Base-by-base conservation (phyloP, 352 stramenopile species). In the Globisporangium uncinulatum region DNA sequence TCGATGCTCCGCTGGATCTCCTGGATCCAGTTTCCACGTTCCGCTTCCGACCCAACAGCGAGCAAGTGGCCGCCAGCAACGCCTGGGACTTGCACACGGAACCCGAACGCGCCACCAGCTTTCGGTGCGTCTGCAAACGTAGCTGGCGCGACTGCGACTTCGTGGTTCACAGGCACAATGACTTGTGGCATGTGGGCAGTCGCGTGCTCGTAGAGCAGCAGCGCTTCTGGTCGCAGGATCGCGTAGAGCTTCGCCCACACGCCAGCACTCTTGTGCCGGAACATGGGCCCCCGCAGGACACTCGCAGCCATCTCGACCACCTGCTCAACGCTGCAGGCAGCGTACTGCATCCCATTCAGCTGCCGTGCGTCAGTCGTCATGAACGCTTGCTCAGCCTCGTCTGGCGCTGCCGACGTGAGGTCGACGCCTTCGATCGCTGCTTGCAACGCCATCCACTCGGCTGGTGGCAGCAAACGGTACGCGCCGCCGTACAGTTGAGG, bases 271-370 rank as follows among this genome's bases (percentile, higher is more conserved):
- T 89, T 90, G 59, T 88, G 85, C 36, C 79, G 71, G 56, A 71
- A 84, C 21, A 92, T 59, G 11, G 79, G 68, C 0, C 82, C 82
- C 11, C 82, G 82, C 11, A 90, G 71, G 41, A 87, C 77, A 24
- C 75, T 92, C 31, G 73, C 72, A 21, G 80, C 74, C 82, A 92
- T 89, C 42, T 83, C 73, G 4, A 82, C 65, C 20, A 86, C 76
- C 6, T 85, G 54, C 47, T 79, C 72, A 13, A 88, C 77, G 36
- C 74, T 86, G 42, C 82, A 87, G 21, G 74, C 71, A 3, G 82
- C 82, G 58, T 92, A 92, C 55, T 92, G 79, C 82, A 92, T 92
- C 51, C 82, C 82, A 44, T 90, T 90, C 29, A 92, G 67, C 59
- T 69, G 62, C 10, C 70, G 63, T 17, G 73, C 73, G 59, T 86